A percentile compares a stretch with the other conserved stretches of the same genome.
These are phyloP conservation scores for Paramarasmius palmivorus DNA, from an alignment of 1,284 basidiomycete genomes.

Conservation along the genomic window DNA sequence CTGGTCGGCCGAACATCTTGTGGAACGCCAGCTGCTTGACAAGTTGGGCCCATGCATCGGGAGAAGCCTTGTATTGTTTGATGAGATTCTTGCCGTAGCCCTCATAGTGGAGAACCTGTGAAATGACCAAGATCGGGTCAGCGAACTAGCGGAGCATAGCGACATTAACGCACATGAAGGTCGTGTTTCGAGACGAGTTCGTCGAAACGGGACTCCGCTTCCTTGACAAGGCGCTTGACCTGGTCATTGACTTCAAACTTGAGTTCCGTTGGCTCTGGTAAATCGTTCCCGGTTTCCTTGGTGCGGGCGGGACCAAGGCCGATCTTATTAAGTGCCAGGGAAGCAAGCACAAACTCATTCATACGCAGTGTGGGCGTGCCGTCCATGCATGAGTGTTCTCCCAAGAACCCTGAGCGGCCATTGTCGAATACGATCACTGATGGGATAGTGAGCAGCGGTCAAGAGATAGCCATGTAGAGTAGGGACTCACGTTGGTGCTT, in stretches of 20 bases:
- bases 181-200: constrained; percentile 81
- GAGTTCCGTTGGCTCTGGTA: constrained; percentile 69
- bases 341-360: constrained; percentile 92
- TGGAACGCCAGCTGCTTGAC: constrained; percentile 95
- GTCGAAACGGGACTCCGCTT: constrained; percentile 71
- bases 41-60: constrained; percentile 94
- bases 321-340: constrained; percentile 78
- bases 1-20: constrained; percentile 80
- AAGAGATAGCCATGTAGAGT: not conserved
- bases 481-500: constrained; percentile 84
- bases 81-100: constrained; percentile 90
- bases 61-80: constrained; percentile 88
- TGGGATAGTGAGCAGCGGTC: not conserved
- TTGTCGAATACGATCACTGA: constrained; percentile 91
- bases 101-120: constrained; percentile 81
- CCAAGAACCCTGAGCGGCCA: constrained; percentile 91
- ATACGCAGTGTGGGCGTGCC: constrained; percentile 93
- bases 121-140: not conserved
- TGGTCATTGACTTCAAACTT: constrained; percentile 69
- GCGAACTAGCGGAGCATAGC: not conserved
- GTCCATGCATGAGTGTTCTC: constrained; percentile 93
- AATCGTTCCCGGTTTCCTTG: constrained; percentile 39
- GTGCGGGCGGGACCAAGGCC: constrained; percentile 60
- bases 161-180: constrained; percentile 57
- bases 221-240: constrained; percentile 53